phyloP scores from a whole-genome alignment of 2,329 filamentous ascomycete species.

The Xylariales sp. region DNA sequence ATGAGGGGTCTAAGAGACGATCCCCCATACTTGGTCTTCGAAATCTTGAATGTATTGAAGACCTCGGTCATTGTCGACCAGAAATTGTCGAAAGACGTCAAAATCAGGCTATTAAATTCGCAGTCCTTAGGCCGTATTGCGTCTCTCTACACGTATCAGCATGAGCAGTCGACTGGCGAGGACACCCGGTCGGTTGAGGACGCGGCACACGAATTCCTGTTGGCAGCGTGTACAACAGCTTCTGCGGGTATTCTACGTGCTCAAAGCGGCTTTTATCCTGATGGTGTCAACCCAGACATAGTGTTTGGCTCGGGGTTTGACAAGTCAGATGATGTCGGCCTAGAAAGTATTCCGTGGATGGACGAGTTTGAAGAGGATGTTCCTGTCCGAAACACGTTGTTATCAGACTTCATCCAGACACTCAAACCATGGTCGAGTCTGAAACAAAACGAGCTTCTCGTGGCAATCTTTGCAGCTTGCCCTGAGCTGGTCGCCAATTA shows the following conservation, averaged over 20 bases:
- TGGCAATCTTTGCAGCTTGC: conserved; percentile 72
- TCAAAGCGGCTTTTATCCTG: conserved; percentile 80
- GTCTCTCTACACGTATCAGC: conserved; percentile 62
- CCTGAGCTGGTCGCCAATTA: conserved; percentile 88
- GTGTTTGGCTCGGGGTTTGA: conserved; percentile 37
- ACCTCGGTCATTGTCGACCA: conserved; percentile 69
- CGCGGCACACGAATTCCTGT: conserved; percentile 69
- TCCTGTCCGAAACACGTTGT: conserved; percentile 71
- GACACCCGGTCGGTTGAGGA: conserved; percentile 50
- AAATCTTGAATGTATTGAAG: conserved; percentile 69
- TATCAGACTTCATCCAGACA: conserved; percentile 73
- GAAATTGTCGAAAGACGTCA: conserved; percentile 66
- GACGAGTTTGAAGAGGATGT: conserved; percentile 62
- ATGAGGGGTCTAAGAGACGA: conserved; percentile 77
- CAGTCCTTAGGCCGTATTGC: conserved; percentile 69
- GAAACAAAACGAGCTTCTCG: conserved; percentile 74
- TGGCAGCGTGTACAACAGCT: conserved; percentile 68
- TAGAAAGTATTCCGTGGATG: conserved; percentile 67
- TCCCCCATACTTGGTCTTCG: conserved; percentile 66
- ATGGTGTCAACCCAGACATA: conserved; percentile 53
- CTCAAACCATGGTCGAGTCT: conserved; percentile 79
- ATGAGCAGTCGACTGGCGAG: conserved; percentile 35
- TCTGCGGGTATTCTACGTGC: conserved; percentile 70
- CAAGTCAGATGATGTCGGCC: conserved; percentile 53
- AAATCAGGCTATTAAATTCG: conserved; percentile 71